Evolutionary conservation across 306 rosid species (phyloP).

Genomic region (Prunus dulcis): DNA sequence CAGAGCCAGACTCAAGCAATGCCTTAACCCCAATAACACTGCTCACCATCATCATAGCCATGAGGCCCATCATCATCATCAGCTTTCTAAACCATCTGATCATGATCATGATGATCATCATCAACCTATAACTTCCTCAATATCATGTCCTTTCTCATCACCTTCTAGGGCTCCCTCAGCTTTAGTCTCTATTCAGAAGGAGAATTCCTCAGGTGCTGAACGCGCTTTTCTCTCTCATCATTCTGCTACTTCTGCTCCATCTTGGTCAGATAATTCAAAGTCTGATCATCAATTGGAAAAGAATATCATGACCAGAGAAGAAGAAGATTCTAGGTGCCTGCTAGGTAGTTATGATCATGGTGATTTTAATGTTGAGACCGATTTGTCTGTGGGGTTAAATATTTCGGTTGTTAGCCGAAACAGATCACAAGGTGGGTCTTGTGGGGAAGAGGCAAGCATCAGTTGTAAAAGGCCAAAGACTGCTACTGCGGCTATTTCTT

Average conservation of each 20-base stretch:
- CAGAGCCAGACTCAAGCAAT: conserved; percentile 74
- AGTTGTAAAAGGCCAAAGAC: conserved; percentile 43
- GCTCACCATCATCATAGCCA: neutral
- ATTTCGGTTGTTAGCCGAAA: conserved; percentile 35
- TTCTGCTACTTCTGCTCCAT: neutral
- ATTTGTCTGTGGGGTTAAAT: conserved; percentile 47
- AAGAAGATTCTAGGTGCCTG: conserved; percentile 14
- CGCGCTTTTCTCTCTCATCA: conserved; percentile 18
- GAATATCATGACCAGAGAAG: conserved; percentile 15
- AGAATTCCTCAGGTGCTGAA: neutral
- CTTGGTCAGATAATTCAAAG: conserved; percentile 10
- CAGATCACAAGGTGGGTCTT: conserved; percentile 17
- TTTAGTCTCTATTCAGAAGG: neutral
- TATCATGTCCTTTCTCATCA: neutral
- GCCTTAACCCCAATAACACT: conserved; percentile 8
- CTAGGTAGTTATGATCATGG: neutral
- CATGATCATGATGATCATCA: neutral
- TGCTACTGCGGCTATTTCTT: conserved; percentile 19
- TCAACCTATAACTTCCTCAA: neutral
- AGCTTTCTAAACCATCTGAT: no score
- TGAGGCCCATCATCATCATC: neutral
- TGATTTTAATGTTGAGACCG: conserved; percentile 47
- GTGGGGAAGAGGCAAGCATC: conserved; percentile 23
- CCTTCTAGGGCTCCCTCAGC: conserved; percentile 18
- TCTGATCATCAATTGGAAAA: conserved; percentile 23